These are phyloP conservation scores for Talaromyces pinophilus DNA, from an alignment of 2,329 filamentous ascomycete species.

Conservation along the genomic window DNA sequence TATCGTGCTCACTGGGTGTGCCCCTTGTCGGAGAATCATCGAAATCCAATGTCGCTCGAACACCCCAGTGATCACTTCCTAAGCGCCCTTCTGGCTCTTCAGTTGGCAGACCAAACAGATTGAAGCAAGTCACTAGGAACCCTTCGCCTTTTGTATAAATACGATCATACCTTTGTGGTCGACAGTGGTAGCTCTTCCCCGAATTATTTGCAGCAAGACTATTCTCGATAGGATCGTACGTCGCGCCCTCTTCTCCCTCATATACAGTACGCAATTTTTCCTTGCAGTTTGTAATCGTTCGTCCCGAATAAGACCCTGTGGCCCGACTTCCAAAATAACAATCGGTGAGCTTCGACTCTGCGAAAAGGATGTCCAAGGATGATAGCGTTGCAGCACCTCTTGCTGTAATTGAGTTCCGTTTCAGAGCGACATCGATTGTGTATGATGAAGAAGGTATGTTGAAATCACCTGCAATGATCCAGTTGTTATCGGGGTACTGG, in stretches of 20 bases:
- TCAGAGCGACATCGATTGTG: constrained; percentile 57
- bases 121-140: constrained; percentile 50
- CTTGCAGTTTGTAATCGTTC: constrained; percentile 1
- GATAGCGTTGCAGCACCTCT: constrained; percentile 49
- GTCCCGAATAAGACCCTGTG: not conserved
- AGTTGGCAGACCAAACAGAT: constrained; percentile 54
- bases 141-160: constrained; percentile 56
- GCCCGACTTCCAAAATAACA: not conserved
- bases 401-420: constrained; percentile 55
- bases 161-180: constrained; percentile 67
- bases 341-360: not conserved
- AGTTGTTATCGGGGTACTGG: constrained; percentile 49
- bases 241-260: constrained; percentile 65
- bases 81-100: not conserved
- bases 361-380: constrained; percentile 47
- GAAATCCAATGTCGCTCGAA: not conserved
- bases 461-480: constrained; percentile 65
- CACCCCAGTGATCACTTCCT: constrained; percentile 8
- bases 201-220: constrained; percentile 56
- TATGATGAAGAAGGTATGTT: constrained; percentile 63
- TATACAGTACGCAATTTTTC: constrained; percentile 40
- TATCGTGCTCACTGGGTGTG: not conserved
- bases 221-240: constrained; percentile 63
- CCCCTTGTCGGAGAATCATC: not conserved
- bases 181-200: constrained; percentile 50